These are phyloP conservation scores for Sindora glabra DNA, from an alignment of 306 rosid species.

Conservation along the genomic window DNA sequence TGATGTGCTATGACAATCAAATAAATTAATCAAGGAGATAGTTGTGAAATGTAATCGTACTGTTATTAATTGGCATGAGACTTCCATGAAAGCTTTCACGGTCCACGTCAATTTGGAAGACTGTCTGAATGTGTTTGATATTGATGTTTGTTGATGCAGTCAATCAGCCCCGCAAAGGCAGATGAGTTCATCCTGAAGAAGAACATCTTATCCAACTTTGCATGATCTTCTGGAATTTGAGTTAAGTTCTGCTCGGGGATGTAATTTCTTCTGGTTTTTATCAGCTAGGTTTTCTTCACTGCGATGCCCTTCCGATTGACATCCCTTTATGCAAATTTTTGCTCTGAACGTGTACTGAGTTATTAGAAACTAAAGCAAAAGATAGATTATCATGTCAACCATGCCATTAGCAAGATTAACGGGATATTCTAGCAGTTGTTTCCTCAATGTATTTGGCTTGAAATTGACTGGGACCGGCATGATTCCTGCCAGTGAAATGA, in stretches of 20 bases:
- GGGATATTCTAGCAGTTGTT: too few species aligned
- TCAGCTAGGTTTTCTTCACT: not conserved
- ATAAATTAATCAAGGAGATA: not conserved
- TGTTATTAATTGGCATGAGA: not conserved
- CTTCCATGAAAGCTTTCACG: not conserved
- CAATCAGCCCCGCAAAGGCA: slow-evolving; percentile 72
- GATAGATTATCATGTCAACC: not conserved
- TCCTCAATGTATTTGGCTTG: too few species aligned
- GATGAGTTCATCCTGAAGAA: slow-evolving; percentile 83
- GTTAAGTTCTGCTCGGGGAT: slow-evolving; percentile 7
- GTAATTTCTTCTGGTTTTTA: not conserved
- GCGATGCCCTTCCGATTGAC: not conserved
- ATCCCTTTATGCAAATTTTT: not conserved
- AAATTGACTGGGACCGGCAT: too few species aligned
- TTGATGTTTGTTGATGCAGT: slow-evolving; percentile 31
- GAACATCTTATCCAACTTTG: slow-evolving; percentile 63
- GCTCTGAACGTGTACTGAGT: not conserved
- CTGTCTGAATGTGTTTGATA: not conserved
- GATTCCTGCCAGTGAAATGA: too few species aligned
- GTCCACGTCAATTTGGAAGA: not conserved
- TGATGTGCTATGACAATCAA: not conserved
- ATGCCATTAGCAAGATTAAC: too few species aligned
- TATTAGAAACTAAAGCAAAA: not conserved
- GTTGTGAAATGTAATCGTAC: not conserved
- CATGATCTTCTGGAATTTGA: slow-evolving; percentile 27